Evolutionary conservation across 2,329 filamentous ascomycete species (phyloP).

Genomic region (Arthrobotrys musiformis): DNA sequence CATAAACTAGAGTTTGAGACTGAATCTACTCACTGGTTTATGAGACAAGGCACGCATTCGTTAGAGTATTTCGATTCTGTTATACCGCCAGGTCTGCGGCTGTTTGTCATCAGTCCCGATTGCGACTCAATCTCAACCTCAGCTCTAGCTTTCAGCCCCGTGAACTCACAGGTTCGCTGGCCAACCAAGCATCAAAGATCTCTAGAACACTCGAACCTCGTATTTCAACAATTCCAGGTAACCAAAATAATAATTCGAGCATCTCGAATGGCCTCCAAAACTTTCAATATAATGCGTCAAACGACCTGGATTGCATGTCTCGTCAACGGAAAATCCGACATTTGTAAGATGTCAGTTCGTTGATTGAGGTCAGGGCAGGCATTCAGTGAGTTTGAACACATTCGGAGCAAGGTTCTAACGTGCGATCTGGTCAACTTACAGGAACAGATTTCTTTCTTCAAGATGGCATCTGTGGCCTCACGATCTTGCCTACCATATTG

Average conservation of each 20-base stretch:
- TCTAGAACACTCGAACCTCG: neutral
- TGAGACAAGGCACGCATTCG: neutral
- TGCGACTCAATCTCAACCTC: neutral
- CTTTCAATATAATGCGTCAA: neutral
- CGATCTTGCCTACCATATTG: neutral
- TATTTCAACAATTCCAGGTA: conserved; percentile 12
- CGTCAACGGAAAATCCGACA: neutral
- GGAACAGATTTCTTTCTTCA: neutral
- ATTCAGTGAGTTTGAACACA: conserved; percentile 3
- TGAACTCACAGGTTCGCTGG: neutral
- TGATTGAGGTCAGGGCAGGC: conserved; percentile 10
- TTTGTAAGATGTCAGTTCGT: neutral
- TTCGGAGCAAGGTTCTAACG: neutral
- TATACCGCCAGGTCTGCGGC: neutral
- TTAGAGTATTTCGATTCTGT: neutral
- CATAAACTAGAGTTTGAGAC: neutral
- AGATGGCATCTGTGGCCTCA: neutral
- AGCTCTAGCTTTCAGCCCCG: neutral
- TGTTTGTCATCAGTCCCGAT: neutral
- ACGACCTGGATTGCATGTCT: conserved; percentile 10
- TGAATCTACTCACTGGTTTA: neutral
- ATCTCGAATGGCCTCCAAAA: conserved; percentile 8
- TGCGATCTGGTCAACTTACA: neutral
- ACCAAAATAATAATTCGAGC: neutral
- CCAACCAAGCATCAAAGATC: neutral